Conservation (phyloP, 345 rosid genomes). For the Brassica nigra region DNA sequence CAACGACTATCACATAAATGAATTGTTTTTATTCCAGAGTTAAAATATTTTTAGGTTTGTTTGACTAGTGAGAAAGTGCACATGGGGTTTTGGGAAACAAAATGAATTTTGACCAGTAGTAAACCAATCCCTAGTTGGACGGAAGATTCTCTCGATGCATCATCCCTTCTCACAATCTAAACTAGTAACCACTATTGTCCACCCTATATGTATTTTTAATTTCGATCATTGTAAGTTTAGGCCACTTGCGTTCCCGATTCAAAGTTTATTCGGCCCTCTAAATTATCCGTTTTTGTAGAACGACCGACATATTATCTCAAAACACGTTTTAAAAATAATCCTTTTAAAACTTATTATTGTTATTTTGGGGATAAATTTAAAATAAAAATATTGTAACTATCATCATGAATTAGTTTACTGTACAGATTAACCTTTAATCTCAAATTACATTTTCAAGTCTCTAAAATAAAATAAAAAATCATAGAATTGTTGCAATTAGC, state of each 20-base stretch:
- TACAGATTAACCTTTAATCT: neutral
- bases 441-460: neutral
- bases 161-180: constrained; percentile 29
- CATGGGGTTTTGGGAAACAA: constrained; percentile 37
- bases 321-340: neutral
- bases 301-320: neutral
- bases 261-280: neutral
- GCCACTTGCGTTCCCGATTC: constrained; percentile 17
- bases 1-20: constrained; percentile 1
- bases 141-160: constrained; percentile 36
- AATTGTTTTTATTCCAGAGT: neutral
- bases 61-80: constrained; percentile 39
- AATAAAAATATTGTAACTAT: neutral
- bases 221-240: neutral
- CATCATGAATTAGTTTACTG: neutral
- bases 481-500: neutral
- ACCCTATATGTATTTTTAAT: neutral
- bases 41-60: neutral
- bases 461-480: neutral
- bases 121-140: constrained; percentile 36
- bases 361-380: neutral
- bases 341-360: neutral
- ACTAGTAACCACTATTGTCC: constrained; percentile 6
- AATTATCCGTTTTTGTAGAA: neutral
- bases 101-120: constrained; percentile 22